These are phyloP conservation scores for Mycena citricolor DNA, from an alignment of 1,284 basidiomycete species.

Conservation along the genomic window DNA sequence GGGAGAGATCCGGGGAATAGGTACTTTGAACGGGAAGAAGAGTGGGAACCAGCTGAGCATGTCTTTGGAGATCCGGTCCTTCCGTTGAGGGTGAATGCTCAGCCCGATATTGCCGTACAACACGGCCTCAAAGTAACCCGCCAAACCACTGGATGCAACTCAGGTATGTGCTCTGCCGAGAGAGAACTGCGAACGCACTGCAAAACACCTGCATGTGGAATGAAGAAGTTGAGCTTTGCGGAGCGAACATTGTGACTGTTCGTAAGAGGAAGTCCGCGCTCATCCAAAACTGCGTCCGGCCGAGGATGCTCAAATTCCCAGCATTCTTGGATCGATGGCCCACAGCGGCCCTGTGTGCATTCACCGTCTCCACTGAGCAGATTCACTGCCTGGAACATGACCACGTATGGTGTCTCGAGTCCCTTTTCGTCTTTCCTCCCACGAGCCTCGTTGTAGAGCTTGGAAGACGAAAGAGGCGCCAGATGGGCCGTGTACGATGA, in stretches of 20 bases:
- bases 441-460: constrained; percentile 82
- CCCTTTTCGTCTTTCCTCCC: constrained; percentile 62
- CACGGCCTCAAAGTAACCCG: constrained; percentile 96
- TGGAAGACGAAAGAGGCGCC: constrained; percentile 91
- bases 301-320: constrained; percentile 98
- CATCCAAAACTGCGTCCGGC: constrained; percentile 72
- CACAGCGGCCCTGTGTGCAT: constrained; percentile 65
- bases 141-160: constrained; percentile 65
- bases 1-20: constrained; percentile 2
- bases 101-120: constrained; percentile 87
- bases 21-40: constrained; percentile 89
- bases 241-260: constrained; percentile 88
- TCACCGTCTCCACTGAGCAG: constrained; percentile 75
- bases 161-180: neutral
- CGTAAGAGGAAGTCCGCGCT: constrained; percentile 74
- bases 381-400: constrained; percentile 94
- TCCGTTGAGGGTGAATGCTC: constrained; percentile 91
- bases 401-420: constrained; percentile 94
- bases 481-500: constrained; percentile 94
- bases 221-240: constrained; percentile 82
- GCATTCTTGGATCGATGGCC: constrained; percentile 87
- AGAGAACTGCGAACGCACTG: constrained; percentile 49
- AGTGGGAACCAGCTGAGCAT: constrained; percentile 99
- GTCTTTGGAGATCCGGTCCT: constrained; percentile 81
- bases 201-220: constrained; percentile 91